Conservation (phyloP, 2,329 filamentous ascomycete genomes). For the Cadophora sp. region DNA sequence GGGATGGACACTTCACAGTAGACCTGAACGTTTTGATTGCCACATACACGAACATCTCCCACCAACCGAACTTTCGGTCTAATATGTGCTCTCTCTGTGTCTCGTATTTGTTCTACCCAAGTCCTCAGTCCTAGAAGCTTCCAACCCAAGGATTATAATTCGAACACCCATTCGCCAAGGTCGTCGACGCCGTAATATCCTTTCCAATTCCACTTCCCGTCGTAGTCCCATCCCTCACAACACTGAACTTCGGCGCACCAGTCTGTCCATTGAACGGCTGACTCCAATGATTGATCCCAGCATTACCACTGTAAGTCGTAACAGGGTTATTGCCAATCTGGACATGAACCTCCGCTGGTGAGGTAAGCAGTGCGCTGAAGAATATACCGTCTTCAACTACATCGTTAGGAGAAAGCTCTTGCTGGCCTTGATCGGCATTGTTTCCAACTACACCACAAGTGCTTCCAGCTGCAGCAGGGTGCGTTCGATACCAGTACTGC, state of each 20-base stretch:
- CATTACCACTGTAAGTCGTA: conserved; percentile 27
- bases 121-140: conserved; percentile 29
- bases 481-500: conserved; percentile 52
- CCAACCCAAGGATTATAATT: conserved; percentile 42
- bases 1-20: no score
- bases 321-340: conserved; percentile 41
- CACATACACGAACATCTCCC: no score
- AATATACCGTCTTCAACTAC: conserved; percentile 44
- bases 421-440: conserved; percentile 35
- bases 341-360: conserved; percentile 41
- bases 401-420: conserved; percentile 34
- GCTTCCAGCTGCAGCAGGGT: conserved; percentile 44
- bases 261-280: conserved; percentile 43
- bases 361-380: conserved; percentile 42
- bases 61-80: no score
- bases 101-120: neutral
- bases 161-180: conserved; percentile 32
- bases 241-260: conserved; percentile 42
- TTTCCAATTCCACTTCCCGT: conserved; percentile 36
- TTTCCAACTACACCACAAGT: conserved; percentile 45
- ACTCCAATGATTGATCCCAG: conserved; percentile 39
- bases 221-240: conserved; percentile 37
- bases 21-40: no score
- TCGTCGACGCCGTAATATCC: conserved; percentile 36
- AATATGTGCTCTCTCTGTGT: neutral